Evolutionary conservation across 768 basidiomycete genomes (phyloP).

Genomic region (Tephrocybe sp.): DNA sequence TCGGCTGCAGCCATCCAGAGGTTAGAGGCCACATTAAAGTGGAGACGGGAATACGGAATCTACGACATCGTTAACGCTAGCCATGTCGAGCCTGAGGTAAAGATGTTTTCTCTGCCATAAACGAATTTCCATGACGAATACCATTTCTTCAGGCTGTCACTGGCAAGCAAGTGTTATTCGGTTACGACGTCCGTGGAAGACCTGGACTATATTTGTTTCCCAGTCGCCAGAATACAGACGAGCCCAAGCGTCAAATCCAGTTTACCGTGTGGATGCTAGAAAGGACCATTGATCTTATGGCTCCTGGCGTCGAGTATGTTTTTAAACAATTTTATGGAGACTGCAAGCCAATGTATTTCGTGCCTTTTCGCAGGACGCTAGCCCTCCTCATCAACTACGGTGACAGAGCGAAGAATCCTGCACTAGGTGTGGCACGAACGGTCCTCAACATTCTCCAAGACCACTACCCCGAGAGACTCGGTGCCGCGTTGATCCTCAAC

Average conservation of each 20-base stretch:
- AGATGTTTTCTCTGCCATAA: constrained; percentile 11
- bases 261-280: constrained; percentile 79
- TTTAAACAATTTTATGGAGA: background rate
- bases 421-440: constrained; percentile 37
- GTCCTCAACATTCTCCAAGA: constrained; percentile 69
- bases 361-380: constrained; percentile 44
- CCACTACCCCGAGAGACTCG: constrained; percentile 87
- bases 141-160: constrained; percentile 57
- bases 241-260: constrained; percentile 64
- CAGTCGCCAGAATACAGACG: constrained; percentile 76
- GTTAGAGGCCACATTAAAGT: constrained; percentile 69
- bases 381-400: constrained; percentile 76
- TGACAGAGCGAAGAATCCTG: constrained; percentile 60
- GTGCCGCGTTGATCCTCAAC: constrained; percentile 68
- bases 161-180: constrained; percentile 78
- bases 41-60: constrained; percentile 79
- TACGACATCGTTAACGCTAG: constrained; percentile 59
- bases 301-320: constrained; percentile 76
- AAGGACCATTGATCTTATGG: constrained; percentile 72
- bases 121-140: background rate
- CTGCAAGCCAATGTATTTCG: background rate
- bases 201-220: constrained; percentile 70
- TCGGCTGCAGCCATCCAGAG: constrained; percentile 58
- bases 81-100: constrained; percentile 72
- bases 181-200: constrained; percentile 64